These are phyloP conservation scores for Myrica gale DNA, from an alignment of 306 rosid species.

Conservation along the genomic window DNA sequence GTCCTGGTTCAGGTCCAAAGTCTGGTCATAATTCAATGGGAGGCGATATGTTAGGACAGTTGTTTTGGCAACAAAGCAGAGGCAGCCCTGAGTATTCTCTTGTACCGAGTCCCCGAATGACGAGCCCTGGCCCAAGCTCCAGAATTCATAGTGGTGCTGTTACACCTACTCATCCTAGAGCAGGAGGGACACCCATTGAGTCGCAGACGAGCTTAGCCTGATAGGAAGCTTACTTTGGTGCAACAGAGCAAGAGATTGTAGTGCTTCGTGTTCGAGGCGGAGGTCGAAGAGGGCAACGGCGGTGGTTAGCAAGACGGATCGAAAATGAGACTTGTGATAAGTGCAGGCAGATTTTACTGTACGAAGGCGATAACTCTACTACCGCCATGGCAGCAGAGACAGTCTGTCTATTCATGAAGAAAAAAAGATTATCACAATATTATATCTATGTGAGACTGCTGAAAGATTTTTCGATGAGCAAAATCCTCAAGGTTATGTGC, in stretches of 20 bases:
- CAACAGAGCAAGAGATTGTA: constrained; percentile 76
- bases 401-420: too few species aligned
- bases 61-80: constrained; percentile 61
- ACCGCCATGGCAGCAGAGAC: too few species aligned
- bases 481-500: too few species aligned
- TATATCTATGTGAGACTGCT: too few species aligned
- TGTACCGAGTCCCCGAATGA: constrained; percentile 60
- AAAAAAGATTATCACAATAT: too few species aligned
- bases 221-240: constrained; percentile 87
- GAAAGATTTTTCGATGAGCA: too few species aligned
- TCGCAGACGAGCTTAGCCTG: constrained; percentile 71
- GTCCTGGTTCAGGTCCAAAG: constrained; percentile 98
- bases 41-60: constrained; percentile 84
- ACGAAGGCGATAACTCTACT: too few species aligned
- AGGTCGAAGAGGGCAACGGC: too few species aligned
- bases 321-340: too few species aligned
- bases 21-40: constrained; percentile 99
- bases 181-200: constrained; percentile 64
- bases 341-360: too few species aligned
- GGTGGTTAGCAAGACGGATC: too few species aligned
- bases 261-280: too few species aligned
- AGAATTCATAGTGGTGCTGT: constrained; percentile 99
- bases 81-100: constrained; percentile 76
- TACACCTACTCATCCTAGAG: constrained; percentile 95
- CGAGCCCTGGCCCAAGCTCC: constrained; percentile 88